phyloP scores from a whole-genome alignment of 129 eudicot species.

The Heracleum sosnowskyi region DNA sequence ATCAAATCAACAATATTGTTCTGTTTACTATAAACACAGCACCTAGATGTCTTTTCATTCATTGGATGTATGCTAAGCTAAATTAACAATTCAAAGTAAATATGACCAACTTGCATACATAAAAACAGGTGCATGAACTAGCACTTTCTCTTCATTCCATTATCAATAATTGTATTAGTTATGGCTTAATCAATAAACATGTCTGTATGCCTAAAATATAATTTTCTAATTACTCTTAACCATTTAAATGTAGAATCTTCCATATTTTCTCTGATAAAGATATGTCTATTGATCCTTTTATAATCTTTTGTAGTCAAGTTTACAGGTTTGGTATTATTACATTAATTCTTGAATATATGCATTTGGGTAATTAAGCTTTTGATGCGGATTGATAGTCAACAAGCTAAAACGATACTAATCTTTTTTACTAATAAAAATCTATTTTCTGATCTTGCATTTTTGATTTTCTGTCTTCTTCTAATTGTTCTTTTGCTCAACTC shows the following conservation, averaged over 20 bases:
- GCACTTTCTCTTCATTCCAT: not conserved
- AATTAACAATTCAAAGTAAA: not conserved
- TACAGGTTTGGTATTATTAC: not conserved
- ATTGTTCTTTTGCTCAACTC: not conserved
- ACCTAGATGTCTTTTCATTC: slow-evolving; percentile 4
- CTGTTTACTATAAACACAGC: not conserved
- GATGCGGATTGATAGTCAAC: not conserved
- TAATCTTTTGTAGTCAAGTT: not conserved
- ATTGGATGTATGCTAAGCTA: not conserved
- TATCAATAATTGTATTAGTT: not conserved
- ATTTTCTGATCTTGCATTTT: slow-evolving; percentile 19
- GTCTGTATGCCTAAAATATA: not conserved
- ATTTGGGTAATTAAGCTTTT: not conserved
- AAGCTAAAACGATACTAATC: no score
- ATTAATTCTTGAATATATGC: no score
- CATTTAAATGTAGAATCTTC: no score
- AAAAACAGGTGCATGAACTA: slow-evolving; percentile 3
- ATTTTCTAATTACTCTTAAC: not conserved
- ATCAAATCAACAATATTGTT: slow-evolving; percentile 11
- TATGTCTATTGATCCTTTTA: no score
- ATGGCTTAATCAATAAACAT: not conserved
- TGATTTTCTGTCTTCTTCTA: slow-evolving; percentile 10
- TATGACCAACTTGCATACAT: slow-evolving; percentile 2
- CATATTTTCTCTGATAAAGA: no score
- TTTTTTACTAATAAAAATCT: no score